A percentile compares a stretch with the other conserved stretches of the same genome.
These are phyloP conservation scores for Yamadazyma atlantica DNA, from an alignment of 1,139 yeast species.

Conservation along the genomic window DNA sequence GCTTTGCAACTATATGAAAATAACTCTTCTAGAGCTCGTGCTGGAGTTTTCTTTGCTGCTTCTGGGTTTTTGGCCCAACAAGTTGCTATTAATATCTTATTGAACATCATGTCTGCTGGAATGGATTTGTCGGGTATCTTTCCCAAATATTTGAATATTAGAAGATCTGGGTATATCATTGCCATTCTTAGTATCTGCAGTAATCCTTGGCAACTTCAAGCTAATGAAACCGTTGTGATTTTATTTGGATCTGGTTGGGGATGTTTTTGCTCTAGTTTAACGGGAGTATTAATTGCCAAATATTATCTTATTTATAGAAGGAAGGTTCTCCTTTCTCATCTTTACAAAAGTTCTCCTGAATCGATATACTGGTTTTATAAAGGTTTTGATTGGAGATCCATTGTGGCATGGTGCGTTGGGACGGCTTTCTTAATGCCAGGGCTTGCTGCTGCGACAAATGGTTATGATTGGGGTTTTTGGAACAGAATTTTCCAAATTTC, in stretches of 20 bases:
- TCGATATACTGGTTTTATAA: conserved; percentile 21
- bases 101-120: conserved; percentile 26
- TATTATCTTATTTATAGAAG: conserved; percentile 17
- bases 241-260: conserved; percentile 15
- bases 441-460: too few relatives aligned
- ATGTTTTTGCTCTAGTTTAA: conserved; percentile 18
- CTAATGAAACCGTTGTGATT: conserved; percentile 18
- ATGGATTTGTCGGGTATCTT: conserved; percentile 30
- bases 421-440: too few relatives aligned
- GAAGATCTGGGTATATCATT: conserved; percentile 23
- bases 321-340: conserved; percentile 12
- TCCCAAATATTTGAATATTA: conserved; percentile 30
- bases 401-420: conserved; percentile 29
- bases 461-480: too few relatives aligned
- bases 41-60: conserved; percentile 31
- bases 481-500: too few relatives aligned
- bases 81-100: conserved; percentile 21
- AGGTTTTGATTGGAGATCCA: conserved; percentile 36
- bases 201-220: conserved; percentile 22
- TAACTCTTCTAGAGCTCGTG: too few relatives aligned
- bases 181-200: conserved; percentile 21
- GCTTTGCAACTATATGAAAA: too few relatives aligned
- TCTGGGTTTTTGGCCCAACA: conserved; percentile 21
- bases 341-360: conserved; percentile 12
- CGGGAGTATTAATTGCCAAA: conserved; percentile 16